Evolutionary conservation across 305 asterid genomes (phyloP).

Genomic region (Solanum hybrid): DNA sequence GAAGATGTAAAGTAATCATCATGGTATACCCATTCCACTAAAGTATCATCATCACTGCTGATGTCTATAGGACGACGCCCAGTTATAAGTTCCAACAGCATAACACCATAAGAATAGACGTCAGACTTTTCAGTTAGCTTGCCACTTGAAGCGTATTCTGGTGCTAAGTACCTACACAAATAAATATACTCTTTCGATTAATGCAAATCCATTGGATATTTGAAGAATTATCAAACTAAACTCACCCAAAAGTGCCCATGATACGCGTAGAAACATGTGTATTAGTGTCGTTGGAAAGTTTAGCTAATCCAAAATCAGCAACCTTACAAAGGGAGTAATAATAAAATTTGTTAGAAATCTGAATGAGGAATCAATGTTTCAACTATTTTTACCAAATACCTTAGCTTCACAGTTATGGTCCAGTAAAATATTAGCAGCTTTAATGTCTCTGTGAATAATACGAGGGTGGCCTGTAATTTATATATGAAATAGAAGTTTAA

Average conservation of each 20-base stretch:
- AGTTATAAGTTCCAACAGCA: slow-evolving; percentile 61
- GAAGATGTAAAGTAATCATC: neutral
- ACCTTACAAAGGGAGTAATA: slow-evolving; percentile 21
- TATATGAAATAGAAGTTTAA: neutral
- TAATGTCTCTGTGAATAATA: slow-evolving; percentile 61
- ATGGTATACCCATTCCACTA: slow-evolving; percentile 52
- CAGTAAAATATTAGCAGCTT: slow-evolving; percentile 53
- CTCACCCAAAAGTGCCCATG: slow-evolving; percentile 70
- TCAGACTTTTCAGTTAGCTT: slow-evolving; percentile 65
- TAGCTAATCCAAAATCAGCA: slow-evolving; percentile 72
- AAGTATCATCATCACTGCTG: slow-evolving; percentile 37
- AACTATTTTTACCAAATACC: slow-evolving; percentile 24
- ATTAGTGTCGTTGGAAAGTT: slow-evolving; percentile 49
- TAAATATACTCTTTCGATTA: neutral
- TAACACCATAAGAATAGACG: slow-evolving; percentile 54
- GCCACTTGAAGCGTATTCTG: slow-evolving; percentile 65
- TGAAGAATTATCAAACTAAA: too few relatives aligned
- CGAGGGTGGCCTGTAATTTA: slow-evolving; percentile 54
- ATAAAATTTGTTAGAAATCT: neutral
- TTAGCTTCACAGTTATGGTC: slow-evolving; percentile 51
- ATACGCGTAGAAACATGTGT: slow-evolving; percentile 68
- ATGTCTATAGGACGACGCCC: slow-evolving; percentile 49
- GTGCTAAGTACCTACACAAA: slow-evolving; percentile 47
- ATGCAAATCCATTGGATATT: neutral
- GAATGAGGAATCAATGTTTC: neutral